Evolutionary conservation across 768 basidiomycete genomes (phyloP), one percentile per base, ranked within the genome.

Genomic region (Tricholoma hemisulphureum): DNA sequence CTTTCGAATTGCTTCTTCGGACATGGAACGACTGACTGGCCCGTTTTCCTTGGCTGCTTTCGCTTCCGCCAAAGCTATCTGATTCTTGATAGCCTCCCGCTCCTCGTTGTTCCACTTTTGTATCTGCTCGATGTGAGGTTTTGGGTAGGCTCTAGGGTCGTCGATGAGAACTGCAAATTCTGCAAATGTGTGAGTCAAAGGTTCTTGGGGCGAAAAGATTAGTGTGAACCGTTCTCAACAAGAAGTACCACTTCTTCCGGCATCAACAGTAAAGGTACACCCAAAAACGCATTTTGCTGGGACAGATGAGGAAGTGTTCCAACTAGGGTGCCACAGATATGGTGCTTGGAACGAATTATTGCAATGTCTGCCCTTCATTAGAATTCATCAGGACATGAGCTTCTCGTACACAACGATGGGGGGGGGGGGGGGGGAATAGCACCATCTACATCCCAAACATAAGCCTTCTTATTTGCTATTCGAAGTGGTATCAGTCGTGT

Each of bases 271-370:
- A 97, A 77, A 1, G 97, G 97, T n/a, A 94, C 75, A 6, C 97
- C 97, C 31, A 99, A 79, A 69, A 99, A 99, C 2, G 90, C 84
- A 76, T 99, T 99, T 73, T 99, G 97, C 65, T 98, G 95, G 1
- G 94, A 87, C 1, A 98, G 80, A 68, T 95, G 93, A 2, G 97
- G 95, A 13, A 99, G 83, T 1, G 97, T 98, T 0, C 97, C 97
- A 0, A 85, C 81, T 43, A 98, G 74, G 43, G 93, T 77, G 32
- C 96, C 95, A 65, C 91, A 94, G 48, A 98, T 81, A 56, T 79
- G 86, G 71, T 97, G 87, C 63, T 86, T 74, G 28, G 89, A 83
- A 34, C 97, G 91, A 9, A 99, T 75, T 6, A 74, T 79, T 8
- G 88, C 87, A 63, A 93, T 87, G 68, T 94, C 96, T 95, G 67